Base-by-base conservation (phyloP, 1,284 basidiomycete genomes). In the Trichosporon asahii region DNA sequence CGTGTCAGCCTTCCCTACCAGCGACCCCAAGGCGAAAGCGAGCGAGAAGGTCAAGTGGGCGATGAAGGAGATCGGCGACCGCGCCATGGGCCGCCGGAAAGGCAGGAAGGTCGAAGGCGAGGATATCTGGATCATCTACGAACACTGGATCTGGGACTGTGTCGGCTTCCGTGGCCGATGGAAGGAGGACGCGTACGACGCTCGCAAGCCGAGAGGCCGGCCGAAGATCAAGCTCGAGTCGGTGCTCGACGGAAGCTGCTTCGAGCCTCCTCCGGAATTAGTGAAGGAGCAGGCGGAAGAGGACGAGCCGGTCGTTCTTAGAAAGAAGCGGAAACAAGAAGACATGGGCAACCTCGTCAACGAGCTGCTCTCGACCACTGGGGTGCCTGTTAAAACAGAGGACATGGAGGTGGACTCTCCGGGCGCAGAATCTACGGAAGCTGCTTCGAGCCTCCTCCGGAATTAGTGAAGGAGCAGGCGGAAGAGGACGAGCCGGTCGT, bases 141-240 rank as follows among this genome's bases (percentile, higher is more conserved):
- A 82, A 65, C 80, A 82, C 66, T 84, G 83, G 83, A 74, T 84
- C n/a, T 83, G 82, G 82, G 83, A 84, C 75, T 83, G 83, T 64
- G 75, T 82, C 9, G 78, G 72, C 12, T 83, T 76, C 66, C 68
- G 70, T 12, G 83, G 82, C 5, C 75, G 81, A 40, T 82, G 77
- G 74, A 78, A 75, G 69, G 82, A 83, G 70, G 80, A 80, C 31
- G 68, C 65, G 18, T 84, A 82, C 69, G 80, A 81, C 75, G 80
- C 80, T 25, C 73, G 77, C 44, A 80, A 79, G 60, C 70, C 77
- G 5, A 68, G 80, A 35, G 67, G 73, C 63, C 68, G 71, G 53
- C 78, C 71, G 1, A 72, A 70, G 55, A 75, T 79, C 3, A 67
- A 70, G 4, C 12, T 64, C 74, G 79, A 77, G 72, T 76, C 77